phyloP scores from a whole-genome alignment of 2,329 filamentous ascomycete species.

The Colletotrichum euphorbiae region DNA sequence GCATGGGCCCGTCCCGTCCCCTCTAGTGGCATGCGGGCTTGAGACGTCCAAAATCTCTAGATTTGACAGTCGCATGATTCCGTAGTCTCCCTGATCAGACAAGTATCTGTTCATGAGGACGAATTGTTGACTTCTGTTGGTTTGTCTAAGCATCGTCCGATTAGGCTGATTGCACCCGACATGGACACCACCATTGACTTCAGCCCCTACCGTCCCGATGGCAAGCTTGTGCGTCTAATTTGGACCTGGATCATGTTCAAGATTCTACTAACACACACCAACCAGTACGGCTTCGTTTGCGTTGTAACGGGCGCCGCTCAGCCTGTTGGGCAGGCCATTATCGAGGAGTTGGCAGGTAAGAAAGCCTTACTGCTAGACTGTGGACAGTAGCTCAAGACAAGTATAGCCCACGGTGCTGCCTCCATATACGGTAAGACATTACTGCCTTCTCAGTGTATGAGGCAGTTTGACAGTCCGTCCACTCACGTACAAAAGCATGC shows the following conservation, averaged over 20 bases:
- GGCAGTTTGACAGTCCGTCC: not conserved
- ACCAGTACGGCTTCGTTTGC: constrained; percentile 72
- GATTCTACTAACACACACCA: constrained; percentile 6
- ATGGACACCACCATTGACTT: constrained; percentile 59
- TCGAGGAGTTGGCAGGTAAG: constrained; percentile 67
- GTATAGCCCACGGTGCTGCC: constrained; percentile 70
- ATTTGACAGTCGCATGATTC: constrained; percentile 10
- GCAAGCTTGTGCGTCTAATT: constrained; percentile 61
- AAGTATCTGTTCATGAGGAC: not conserved
- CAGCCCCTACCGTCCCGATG: constrained; percentile 67
- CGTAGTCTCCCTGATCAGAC: not conserved
- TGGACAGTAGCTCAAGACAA: constrained; percentile 20
- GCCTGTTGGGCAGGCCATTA: constrained; percentile 70
- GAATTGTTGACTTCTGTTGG: too few relatives aligned
- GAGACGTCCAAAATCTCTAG: not conserved
- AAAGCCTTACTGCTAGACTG: not conserved
- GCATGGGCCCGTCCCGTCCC: constrained; percentile 19
- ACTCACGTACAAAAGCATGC: constrained; percentile 55
- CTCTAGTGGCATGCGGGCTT: constrained; percentile 9
- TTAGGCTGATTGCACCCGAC: not conserved
- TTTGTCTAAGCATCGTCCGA: too few relatives aligned
- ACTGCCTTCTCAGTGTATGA: not conserved
- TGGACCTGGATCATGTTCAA: not conserved
- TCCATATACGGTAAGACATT: constrained; percentile 65
- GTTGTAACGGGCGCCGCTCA: constrained; percentile 72